Base-by-base conservation (phyloP, 345 rosid genomes). In the Pistacia vera region DNA sequence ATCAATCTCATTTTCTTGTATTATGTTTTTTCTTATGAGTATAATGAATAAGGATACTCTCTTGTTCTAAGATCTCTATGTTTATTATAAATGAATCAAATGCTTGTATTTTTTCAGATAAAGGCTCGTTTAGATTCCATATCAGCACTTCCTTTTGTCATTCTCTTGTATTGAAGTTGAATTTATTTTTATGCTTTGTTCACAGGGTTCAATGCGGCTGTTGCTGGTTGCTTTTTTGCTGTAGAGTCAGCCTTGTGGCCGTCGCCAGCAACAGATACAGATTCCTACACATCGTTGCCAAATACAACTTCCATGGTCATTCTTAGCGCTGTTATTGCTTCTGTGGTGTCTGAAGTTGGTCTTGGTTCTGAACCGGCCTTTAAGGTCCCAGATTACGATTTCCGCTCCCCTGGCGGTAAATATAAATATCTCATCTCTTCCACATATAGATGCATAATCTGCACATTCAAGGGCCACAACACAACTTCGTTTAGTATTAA, bases 161-260 rank as follows among this genome's bases (percentile, higher is more conserved):
- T 65, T 65, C 3, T 36, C 52, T 41, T 14, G 5, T 7, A 41
- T 41, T 41, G 8, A 41, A 38, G 8, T 65, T 41, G 20, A 63
- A 65, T 5, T 44, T n/a, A n/a, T 65, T 65, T 65, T 17, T 16
- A 2, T 67, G 18, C 38, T 67, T 73, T 13, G 72, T 75, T 22
- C 74, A 30, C 81, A 94, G 97, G 98, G 63, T 95, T 95, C 86
- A 95, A 95, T 75, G 97, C 98, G 58, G 98, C 98, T 41, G 98
- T 95, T 80, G 97, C 97, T 71, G 97, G 98, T 72, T 95, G 97
- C 67, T 95, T 93, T 82, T 95, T 95, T 35, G 97, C 97, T 10
- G 94, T 93, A 52, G 98, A 95, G 78, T 95, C 97, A 4, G 97
- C 93, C 70, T 78, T 95, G 82, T 91, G 98, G 97, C 97, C 97